A percentile compares a stretch with the other conserved stretches of the same genome.
Conservation (phyloP, 2,329 filamentous ascomycete species). For the Calonectria leucothoes region DNA sequence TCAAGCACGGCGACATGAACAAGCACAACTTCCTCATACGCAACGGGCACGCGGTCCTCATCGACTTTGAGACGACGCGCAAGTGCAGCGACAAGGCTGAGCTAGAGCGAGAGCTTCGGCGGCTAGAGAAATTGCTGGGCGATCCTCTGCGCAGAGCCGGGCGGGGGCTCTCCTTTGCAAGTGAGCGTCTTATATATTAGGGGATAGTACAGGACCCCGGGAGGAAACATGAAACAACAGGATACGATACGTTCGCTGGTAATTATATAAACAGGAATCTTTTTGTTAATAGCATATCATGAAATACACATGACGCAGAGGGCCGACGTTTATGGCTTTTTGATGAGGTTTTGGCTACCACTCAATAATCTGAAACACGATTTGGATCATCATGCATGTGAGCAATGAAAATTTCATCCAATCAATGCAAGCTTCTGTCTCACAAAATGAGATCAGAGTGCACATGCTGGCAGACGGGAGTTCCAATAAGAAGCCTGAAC, state of each 20-base stretch:
- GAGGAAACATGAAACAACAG: neutral
- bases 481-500: neutral
- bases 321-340: neutral
- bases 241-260: neutral
- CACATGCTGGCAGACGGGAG: neutral
- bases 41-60: constrained; percentile 37
- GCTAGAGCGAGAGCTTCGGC: neutral
- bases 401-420: neutral
- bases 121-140: neutral
- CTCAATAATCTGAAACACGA: neutral
- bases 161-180: neutral
- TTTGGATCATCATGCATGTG: neutral
- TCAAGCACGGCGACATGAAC: constrained; percentile 48
- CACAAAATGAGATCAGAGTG: neutral
- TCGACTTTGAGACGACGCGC: constrained; percentile 44
- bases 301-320: neutral
- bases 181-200: neutral
- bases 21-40: constrained; percentile 48
- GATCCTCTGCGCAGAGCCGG: neutral
- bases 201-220: neutral
- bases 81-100: constrained; percentile 4
- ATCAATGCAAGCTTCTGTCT: neutral
- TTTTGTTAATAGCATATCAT: neutral
- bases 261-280: neutral
- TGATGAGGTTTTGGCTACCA: neutral